Conservation (phyloP, 805 yeast genomes). For the Candida michaelii region DNA sequence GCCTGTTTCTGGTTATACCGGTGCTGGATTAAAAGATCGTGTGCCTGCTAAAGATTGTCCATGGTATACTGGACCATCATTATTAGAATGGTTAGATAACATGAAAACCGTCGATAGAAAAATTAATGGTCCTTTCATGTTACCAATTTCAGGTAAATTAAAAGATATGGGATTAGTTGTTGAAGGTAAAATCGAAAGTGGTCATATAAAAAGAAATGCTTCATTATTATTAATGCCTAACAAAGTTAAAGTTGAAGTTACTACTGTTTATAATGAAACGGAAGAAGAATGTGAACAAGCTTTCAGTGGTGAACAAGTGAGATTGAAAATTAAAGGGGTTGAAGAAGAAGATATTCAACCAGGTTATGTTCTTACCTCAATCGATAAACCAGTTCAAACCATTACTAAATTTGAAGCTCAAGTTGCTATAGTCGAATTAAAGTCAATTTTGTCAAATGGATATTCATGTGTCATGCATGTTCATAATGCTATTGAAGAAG, state of each 20-base stretch:
- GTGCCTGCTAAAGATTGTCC: constrained; percentile 68
- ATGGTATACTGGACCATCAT: constrained; percentile 93
- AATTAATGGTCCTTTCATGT: constrained; percentile 93
- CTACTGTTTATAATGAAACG: constrained; percentile 88
- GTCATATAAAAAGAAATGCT: constrained; percentile 80
- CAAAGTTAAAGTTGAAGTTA: constrained; percentile 76
- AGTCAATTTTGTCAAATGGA: constrained; percentile 91
- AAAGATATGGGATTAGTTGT: constrained; percentile 96
- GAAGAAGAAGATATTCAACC: constrained; percentile 94
- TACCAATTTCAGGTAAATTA: constrained; percentile 92
- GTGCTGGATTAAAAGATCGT: constrained; percentile 92
- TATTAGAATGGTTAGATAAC: constrained; percentile 83
- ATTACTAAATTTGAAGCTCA: constrained; percentile 93
- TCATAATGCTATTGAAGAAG: constrained; percentile 98
- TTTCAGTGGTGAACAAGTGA: constrained; percentile 94
- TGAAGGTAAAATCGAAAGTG: constrained; percentile 98
- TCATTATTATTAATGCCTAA: constrained; percentile 89
- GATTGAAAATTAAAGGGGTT: constrained; percentile 88
- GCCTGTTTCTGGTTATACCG: constrained; percentile 99
- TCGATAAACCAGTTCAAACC: constrained; percentile 84
- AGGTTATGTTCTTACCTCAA: constrained; percentile 89
- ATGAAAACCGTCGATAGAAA: constrained; percentile 83
- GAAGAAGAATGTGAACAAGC: constrained; percentile 92
- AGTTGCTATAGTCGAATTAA: constrained; percentile 94
- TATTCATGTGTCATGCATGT: constrained; percentile 98